These are phyloP conservation scores for Selenicereus undatus DNA, from an alignment of 148 eudicot species.

Conservation along the genomic window DNA sequence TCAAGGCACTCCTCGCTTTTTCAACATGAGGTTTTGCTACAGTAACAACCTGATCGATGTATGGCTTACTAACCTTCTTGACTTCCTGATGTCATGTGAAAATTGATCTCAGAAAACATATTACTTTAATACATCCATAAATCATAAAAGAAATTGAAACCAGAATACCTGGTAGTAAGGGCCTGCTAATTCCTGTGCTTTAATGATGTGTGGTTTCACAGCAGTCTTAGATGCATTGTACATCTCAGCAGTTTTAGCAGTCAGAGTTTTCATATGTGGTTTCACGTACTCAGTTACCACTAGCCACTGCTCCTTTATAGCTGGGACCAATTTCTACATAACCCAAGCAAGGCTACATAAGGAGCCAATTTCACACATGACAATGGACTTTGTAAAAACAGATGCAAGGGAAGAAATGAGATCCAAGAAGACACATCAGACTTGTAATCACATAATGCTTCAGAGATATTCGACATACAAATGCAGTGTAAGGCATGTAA, in stretches of 20 bases:
- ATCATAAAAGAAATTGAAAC: background rate
- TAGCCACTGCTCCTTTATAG: constrained; percentile 72
- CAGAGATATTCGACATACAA: background rate
- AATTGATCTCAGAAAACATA: constrained; percentile 14
- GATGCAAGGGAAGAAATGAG: background rate
- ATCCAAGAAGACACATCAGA: background rate
- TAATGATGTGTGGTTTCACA: constrained; percentile 60
- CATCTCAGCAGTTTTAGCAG: constrained; percentile 46
- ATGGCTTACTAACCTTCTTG: constrained; percentile 69
- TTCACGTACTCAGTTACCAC: constrained; percentile 43
- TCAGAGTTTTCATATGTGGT: constrained; percentile 55
- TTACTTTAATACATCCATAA: background rate
- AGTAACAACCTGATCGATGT: constrained; percentile 74
- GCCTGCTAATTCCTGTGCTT: constrained; percentile 56
- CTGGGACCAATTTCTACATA: constrained; percentile 66
- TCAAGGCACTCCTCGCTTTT: constrained; percentile 46
- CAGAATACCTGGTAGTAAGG: constrained; percentile 73
- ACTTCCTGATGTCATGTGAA: constrained; percentile 49
- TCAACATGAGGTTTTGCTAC: constrained; percentile 85
- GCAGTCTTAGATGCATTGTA: constrained; percentile 61
- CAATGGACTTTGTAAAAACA: background rate
- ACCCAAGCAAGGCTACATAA: constrained; percentile 18
- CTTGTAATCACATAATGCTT: background rate
- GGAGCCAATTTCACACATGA: background rate
- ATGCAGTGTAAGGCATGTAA: background rate